phyloP scores from a whole-genome alignment of 2,329 filamentous ascomycete genomes.

The Paecilomyces formosus region DNA sequence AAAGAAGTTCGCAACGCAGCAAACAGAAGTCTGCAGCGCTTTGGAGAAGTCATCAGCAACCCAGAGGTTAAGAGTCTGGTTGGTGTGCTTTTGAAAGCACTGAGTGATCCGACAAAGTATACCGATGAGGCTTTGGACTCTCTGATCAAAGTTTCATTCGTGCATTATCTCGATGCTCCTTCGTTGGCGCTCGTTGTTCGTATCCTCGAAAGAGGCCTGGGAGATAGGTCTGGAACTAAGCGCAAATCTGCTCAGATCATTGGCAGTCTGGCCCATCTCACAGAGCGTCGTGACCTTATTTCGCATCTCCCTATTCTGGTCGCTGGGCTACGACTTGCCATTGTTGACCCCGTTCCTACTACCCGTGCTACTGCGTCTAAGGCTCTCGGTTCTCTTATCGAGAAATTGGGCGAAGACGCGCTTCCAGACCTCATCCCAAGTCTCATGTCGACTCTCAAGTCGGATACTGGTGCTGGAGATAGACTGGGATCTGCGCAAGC shows the following conservation, averaged over 20 bases:
- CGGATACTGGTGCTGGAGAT: conserved; percentile 92
- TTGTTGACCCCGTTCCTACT: conserved; percentile 92
- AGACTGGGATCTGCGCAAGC: conserved; percentile 93
- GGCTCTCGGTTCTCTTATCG: conserved; percentile 89
- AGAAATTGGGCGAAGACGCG: conserved; percentile 95
- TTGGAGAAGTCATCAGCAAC: conserved; percentile 97
- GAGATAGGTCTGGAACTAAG: conserved; percentile 89
- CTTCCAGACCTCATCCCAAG: conserved; percentile 95
- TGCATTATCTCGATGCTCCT: conserved; percentile 96
- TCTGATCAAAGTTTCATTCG: conserved; percentile 95
- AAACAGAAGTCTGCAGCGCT: conserved; percentile 93
- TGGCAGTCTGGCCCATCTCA: conserved; percentile 92
- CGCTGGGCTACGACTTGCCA: conserved; percentile 76
- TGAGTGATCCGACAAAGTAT: conserved; percentile 95
- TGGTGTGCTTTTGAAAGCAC: conserved; percentile 83
- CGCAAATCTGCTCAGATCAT: conserved; percentile 96
- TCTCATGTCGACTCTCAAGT: conserved; percentile 95
- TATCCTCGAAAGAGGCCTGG: conserved; percentile 86
- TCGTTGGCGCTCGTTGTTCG: conserved; percentile 91
- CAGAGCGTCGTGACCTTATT: conserved; percentile 88
- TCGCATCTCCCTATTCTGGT: conserved; percentile 88
- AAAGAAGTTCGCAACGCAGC: conserved; percentile 91
- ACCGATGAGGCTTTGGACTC: conserved; percentile 91
- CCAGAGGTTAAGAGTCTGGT: conserved; percentile 93
- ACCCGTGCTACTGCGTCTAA: conserved; percentile 95